Evolutionary conservation across 768 basidiomycete genomes (phyloP).

Genomic region (Hericium coralloides): DNA sequence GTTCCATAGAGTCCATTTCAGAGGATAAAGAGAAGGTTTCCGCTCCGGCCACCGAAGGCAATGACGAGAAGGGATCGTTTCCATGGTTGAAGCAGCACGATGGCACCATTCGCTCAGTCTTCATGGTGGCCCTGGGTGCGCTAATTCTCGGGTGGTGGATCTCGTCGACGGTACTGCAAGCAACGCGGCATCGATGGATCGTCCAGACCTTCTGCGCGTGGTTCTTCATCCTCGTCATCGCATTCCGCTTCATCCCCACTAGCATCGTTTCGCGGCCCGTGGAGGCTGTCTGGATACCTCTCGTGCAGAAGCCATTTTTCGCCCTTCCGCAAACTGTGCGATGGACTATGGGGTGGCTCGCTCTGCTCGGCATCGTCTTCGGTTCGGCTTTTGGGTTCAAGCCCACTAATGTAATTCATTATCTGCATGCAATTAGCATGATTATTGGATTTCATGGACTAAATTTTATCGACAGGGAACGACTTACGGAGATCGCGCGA

Average conservation of each 20-base stretch:
- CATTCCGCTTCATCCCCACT: constrained; percentile 79
- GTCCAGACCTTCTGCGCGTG: constrained; percentile 78
- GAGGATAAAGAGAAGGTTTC: constrained; percentile 18
- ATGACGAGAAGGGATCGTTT: constrained; percentile 1
- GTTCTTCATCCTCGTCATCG: constrained; percentile 72
- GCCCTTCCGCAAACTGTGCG: constrained; percentile 42
- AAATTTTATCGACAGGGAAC: constrained; percentile 33
- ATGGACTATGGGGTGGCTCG: constrained; percentile 64
- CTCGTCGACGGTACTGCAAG: constrained; percentile 55
- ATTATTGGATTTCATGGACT: too few relatives aligned
- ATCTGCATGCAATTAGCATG: neutral
- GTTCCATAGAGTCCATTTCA: constrained; percentile 12
- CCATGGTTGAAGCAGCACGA: constrained; percentile 9
- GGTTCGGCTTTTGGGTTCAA: constrained; percentile 84
- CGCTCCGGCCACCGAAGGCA: neutral
- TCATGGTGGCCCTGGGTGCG: constrained; percentile 32
- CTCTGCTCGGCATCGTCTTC: constrained; percentile 67
- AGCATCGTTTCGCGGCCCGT: constrained; percentile 64
- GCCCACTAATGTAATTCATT: constrained; percentile 38
- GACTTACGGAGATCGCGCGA: constrained; percentile 67
- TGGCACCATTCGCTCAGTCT: constrained; percentile 26
- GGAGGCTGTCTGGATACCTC: constrained; percentile 56
- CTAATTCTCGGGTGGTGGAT: constrained; percentile 85
- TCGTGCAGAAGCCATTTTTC: constrained; percentile 62
- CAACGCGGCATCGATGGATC: constrained; percentile 75